Base-by-base conservation (phyloP, 768 basidiomycete species). In the Leccinum barrowsii region DNA sequence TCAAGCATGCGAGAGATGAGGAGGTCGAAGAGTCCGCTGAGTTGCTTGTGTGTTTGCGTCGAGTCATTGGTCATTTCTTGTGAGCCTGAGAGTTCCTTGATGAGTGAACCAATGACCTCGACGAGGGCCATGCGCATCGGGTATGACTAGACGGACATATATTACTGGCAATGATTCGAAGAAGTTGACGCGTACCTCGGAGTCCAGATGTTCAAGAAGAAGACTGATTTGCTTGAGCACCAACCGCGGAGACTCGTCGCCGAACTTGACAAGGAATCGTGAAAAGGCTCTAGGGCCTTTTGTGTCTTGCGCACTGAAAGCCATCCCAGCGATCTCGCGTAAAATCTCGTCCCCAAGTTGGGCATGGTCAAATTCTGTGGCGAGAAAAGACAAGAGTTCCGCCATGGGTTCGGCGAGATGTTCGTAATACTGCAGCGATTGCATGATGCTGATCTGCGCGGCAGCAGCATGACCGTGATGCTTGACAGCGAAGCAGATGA, bases 81-180 rank as follows among this genome's bases (percentile, higher is more conserved):
- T 3, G 84, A 80, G 19, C 74, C 68, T 0, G 89, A 85, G 12
- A 98, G 82, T 62, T 98, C 92, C 47, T 80, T 78, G 68, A 98
- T 93, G 60, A 98, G 83, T 58, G 80, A 77, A 5, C 92, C 93
- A 42, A 98, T 84, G 57, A 95, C 82, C 70, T 98, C 96, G 52
- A 99, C 84, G 56, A 99, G 80, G 1, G 94, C 92, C 77, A 94
- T 89, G 44, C 97, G 92, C 86, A 99, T 94, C 0, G 94, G 92
- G 69, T 98, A 97, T 0, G 94, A 87, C 94, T 97, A 65, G 13
- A 50, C 5, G 34, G 37, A 19, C 30, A 11, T 37, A 15, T n/a
- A 40, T 56, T 12, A 55, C 22, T 12, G 12, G 28, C 7, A 13
- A 48, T 5, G 21, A 28, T 26, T 37, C 21, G 2, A 35, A 52